Percentiles rank a stretch among this genome's conserved stretches.
Evolutionary conservation across 2,329 filamentous ascomycete species (phyloP).

Genomic region (Hymenoscyphus linearis): DNA sequence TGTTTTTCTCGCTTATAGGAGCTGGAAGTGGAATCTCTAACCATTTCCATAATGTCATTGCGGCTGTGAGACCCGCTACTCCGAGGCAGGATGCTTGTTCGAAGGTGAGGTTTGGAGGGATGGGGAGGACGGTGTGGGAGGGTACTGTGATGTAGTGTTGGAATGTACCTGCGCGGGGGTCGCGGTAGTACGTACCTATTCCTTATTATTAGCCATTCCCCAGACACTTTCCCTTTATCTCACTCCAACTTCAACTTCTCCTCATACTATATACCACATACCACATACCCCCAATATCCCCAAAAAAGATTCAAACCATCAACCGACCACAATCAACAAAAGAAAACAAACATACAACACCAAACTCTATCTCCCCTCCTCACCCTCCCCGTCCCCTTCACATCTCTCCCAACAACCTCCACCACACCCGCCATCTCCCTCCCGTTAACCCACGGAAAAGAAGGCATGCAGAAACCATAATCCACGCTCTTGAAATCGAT

Average conservation of each 20-base stretch:
- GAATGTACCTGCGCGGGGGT: slow-evolving; percentile 38
- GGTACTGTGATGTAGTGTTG: slow-evolving; percentile 39
- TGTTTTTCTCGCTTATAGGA: neutral
- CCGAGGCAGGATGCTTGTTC: slow-evolving; percentile 36
- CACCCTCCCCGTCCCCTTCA: slow-evolving; percentile 11
- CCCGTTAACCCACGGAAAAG: slow-evolving; percentile 22
- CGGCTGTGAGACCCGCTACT: slow-evolving; percentile 38
- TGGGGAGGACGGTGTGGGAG: slow-evolving; percentile 36
- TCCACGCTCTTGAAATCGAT: slow-evolving; percentile 40
- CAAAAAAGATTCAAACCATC: no score
- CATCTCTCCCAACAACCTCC: slow-evolving; percentile 13
- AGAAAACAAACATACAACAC: slow-evolving; percentile 31
- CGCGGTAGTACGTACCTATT: slow-evolving; percentile 39
- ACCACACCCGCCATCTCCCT: slow-evolving; percentile 21
- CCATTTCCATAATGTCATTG: slow-evolving; percentile 40
- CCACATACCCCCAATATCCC: no score
- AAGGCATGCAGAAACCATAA: slow-evolving; percentile 39
- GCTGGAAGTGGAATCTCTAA: slow-evolving; percentile 31
- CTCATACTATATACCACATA: no score
- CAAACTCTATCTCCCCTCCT: slow-evolving; percentile 20
- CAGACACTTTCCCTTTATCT: neutral
- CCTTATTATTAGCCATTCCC: slow-evolving; percentile 22
- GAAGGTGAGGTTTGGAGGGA: slow-evolving; percentile 33
- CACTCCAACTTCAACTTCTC: no score
- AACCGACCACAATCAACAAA: no score